Percentiles rank a stretch among this genome's conserved stretches.
These are phyloP conservation scores for Eucalyptus shirleyi DNA, from an alignment of 345 rosid species.

Conservation along the genomic window DNA sequence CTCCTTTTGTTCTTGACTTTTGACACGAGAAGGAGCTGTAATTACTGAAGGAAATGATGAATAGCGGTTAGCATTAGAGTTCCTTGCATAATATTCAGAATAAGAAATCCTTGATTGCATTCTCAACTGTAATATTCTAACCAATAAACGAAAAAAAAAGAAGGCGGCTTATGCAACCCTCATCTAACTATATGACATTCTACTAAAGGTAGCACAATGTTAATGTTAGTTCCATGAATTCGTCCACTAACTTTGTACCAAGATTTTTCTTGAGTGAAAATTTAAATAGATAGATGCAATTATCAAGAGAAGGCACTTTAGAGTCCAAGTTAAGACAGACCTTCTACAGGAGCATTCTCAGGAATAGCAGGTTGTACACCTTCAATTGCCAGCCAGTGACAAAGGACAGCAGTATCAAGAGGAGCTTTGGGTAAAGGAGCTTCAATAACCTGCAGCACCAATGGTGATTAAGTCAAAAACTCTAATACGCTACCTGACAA, in stretches of 20 bases:
- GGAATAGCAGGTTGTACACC: slow-evolving; percentile 97
- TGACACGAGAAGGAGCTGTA: slow-evolving; percentile 54
- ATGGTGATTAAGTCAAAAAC: not conserved
- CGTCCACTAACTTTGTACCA: not conserved
- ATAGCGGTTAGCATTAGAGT: not conserved
- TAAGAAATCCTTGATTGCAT: not conserved
- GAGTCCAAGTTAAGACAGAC: slow-evolving; percentile 9
- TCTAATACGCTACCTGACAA: not conserved
- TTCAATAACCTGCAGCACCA: slow-evolving; percentile 63
- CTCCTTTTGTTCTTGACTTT: slow-evolving; percentile 44
- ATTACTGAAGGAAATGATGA: slow-evolving; percentile 32
- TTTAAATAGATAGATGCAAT: not conserved
- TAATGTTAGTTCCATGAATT: not conserved
- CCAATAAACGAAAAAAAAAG: not conserved
- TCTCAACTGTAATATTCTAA: not conserved
- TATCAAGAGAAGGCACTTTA: not conserved
- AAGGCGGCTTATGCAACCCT: not conserved
- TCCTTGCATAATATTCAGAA: not conserved
- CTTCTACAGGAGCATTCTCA: slow-evolving; percentile 87
- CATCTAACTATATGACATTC: not conserved
- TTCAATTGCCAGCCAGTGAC: slow-evolving; percentile 99
- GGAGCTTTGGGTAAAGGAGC: slow-evolving; percentile 97
- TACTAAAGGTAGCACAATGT: not conserved
- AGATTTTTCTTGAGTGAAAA: not conserved
- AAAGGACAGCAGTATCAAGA: slow-evolving; percentile 67